Percentiles rank a stretch among this genome's conserved stretches.
These are phyloP conservation scores for Diplocarpon rosae DNA, from an alignment of 2,329 filamentous ascomycete species.

Conservation along the genomic window DNA sequence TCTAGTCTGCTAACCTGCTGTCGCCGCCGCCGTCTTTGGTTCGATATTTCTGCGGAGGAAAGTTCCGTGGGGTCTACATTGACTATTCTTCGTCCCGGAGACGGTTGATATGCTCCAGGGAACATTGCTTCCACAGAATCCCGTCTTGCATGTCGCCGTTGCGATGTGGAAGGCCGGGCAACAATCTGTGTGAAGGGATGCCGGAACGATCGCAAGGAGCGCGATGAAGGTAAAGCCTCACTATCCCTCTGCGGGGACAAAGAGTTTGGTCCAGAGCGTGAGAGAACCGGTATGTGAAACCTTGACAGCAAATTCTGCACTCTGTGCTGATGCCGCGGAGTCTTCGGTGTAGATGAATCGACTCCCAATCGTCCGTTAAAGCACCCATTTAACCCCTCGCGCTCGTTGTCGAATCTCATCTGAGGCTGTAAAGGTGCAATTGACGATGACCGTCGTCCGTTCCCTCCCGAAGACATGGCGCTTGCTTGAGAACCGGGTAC, in stretches of 20 bases:
- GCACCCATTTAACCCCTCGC: constrained; percentile 18
- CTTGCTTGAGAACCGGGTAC: constrained; percentile 7
- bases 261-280: constrained; percentile 29
- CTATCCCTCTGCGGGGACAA: constrained; percentile 28
- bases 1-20: constrained; percentile 23
- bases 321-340: no score
- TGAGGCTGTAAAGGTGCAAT: constrained; percentile 8
- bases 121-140: constrained; percentile 10
- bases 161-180: constrained; percentile 11
- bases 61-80: constrained; percentile 40
- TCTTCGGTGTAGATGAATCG: constrained; percentile 33
- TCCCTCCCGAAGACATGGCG: constrained; percentile 15
- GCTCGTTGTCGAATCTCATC: constrained; percentile 19
- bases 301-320: constrained; percentile 34
- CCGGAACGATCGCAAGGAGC: constrained; percentile 9
- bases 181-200: constrained; percentile 11
- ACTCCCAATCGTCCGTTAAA: constrained; percentile 23
- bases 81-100: constrained; percentile 25
- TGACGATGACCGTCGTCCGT: constrained; percentile 8
- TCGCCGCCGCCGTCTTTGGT: constrained; percentile 30
- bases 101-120: constrained; percentile 8
- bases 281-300: constrained; percentile 32
- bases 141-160: constrained; percentile 7
- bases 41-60: constrained; percentile 36
- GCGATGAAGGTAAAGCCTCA: constrained; percentile 13